These are phyloP conservation scores for Gaeumannomyces tritici DNA, from an alignment of 2,329 filamentous ascomycete genomes.

Conservation along the genomic window DNA sequence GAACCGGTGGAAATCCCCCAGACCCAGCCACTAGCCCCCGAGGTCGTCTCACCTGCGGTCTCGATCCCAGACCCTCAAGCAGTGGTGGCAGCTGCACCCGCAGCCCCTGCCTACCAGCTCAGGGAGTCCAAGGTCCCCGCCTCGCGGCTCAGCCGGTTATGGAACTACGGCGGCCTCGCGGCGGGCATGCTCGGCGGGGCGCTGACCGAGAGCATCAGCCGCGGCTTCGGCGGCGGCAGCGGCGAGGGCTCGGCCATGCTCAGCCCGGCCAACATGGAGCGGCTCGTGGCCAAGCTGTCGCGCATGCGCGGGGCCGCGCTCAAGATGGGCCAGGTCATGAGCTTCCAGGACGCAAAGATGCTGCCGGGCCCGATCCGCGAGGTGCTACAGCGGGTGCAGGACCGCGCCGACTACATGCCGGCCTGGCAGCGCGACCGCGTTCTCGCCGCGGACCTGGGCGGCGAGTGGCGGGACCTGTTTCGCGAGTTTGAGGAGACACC, in stretches of 20 bases:
- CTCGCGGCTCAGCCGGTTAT: constrained; percentile 74
- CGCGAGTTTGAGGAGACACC: constrained; percentile 80
- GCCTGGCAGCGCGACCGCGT: constrained; percentile 85
- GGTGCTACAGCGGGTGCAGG: constrained; percentile 88
- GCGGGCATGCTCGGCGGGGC: constrained; percentile 94
- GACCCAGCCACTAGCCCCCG: background rate
- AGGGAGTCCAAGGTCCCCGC: constrained; percentile 86
- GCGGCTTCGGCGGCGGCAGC: constrained; percentile 61
- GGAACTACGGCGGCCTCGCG: constrained; percentile 90
- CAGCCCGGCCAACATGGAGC: constrained; percentile 83
- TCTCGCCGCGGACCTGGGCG: constrained; percentile 65
- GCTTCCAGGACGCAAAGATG: constrained; percentile 95
- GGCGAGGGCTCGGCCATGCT: constrained; percentile 67
- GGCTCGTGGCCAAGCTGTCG: constrained; percentile 84
- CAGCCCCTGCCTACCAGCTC: constrained; percentile 44
- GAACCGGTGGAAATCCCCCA: background rate
- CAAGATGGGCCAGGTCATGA: constrained; percentile 96
- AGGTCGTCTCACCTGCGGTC: background rate
- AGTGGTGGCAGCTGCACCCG: background rate
- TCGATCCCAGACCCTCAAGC: background rate
- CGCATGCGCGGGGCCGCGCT: constrained; percentile 96
- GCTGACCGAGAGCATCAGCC: constrained; percentile 73
- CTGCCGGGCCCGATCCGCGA: constrained; percentile 78
- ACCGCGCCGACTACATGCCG: constrained; percentile 97
- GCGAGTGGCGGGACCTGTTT: constrained; percentile 78